Evolutionary conservation across 179 eudicot genomes (phyloP).

Genomic region (Amaranthus tricolor): DNA sequence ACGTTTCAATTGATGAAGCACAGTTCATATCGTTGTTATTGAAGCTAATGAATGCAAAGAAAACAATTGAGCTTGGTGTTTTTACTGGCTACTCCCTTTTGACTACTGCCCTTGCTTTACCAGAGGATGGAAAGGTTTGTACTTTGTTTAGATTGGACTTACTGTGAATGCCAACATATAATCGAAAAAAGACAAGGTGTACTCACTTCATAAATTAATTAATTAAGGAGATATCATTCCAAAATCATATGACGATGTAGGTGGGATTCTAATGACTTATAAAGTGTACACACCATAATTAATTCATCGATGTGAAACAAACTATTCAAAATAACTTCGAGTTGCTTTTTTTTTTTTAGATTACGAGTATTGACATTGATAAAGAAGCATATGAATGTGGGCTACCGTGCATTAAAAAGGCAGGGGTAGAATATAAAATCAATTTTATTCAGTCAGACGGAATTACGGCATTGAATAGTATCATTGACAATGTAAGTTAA

Average conservation of each 20-base stretch:
- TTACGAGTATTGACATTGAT: slow-evolving; percentile 42
- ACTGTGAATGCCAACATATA: no score
- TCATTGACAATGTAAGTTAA: slow-evolving; percentile 24
- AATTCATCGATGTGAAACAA: no score
- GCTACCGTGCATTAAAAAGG: slow-evolving; percentile 38
- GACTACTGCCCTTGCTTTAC: slow-evolving; percentile 63
- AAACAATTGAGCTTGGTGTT: slow-evolving; percentile 57
- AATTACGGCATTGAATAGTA: slow-evolving; percentile 18
- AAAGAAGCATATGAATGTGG: slow-evolving; percentile 46
- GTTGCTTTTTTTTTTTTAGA: slow-evolving; percentile 14
- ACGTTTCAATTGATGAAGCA: slow-evolving; percentile 37
- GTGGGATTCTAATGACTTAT: no score
- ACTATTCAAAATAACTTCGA: no score
- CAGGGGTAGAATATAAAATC: slow-evolving; percentile 40
- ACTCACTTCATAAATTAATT: no score
- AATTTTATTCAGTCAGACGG: slow-evolving; percentile 24
- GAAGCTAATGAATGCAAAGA: slow-evolving; percentile 51
- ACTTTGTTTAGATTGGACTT: neutral
- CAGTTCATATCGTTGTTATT: slow-evolving; percentile 45
- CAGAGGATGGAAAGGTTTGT: slow-evolving; percentile 49
- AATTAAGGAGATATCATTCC: no score
- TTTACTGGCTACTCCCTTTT: slow-evolving; percentile 65
- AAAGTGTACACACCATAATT: no score
- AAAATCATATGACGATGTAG: no score
- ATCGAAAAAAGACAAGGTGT: no score